A percentile compares a stretch with the other conserved stretches of the same genome.
These are phyloP conservation scores for Pelargonium fulgidum DNA, from an alignment of 441 rosid species.

Conservation along the genomic window DNA sequence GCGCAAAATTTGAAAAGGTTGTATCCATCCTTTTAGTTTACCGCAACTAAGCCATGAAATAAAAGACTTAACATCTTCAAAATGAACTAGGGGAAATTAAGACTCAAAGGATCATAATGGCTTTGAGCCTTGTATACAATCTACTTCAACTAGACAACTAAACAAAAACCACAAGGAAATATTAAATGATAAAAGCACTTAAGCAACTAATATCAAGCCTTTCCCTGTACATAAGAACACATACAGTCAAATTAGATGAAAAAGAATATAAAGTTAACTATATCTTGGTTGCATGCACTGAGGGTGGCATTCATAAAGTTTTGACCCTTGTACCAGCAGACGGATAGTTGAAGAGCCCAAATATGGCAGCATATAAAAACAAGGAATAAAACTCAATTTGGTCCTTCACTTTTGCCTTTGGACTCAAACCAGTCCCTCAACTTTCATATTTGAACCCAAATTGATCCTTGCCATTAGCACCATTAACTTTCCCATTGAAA, in stretches of 20 bases:
- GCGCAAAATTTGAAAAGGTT: background rate
- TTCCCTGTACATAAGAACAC: background rate
- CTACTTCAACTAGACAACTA: background rate
- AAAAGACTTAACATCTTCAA: background rate
- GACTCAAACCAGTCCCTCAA: no score
- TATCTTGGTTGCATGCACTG: slow-evolving; percentile 3
- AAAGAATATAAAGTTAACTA: background rate
- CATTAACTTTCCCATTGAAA: no score
- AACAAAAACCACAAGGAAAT: background rate
- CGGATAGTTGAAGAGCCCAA: background rate
- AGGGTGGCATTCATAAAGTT: slow-evolving; percentile 3
- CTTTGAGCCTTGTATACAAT: background rate
- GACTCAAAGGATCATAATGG: slow-evolving; percentile 3
- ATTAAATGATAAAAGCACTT: background rate
- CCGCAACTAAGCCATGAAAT: slow-evolving; percentile 3
- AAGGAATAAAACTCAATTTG: no score
- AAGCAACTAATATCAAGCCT: slow-evolving; percentile 2
- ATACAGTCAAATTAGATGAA: background rate
- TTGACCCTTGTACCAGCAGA: slow-evolving; percentile 2
- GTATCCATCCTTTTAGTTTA: background rate
- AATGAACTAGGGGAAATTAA: background rate
- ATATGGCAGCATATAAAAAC: background rate
- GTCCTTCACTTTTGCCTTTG: no score
- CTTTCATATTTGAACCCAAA: no score
- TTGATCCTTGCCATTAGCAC: no score